Base-by-base conservation (phyloP, 768 basidiomycete genomes). In the Agaricus subrufescens region DNA sequence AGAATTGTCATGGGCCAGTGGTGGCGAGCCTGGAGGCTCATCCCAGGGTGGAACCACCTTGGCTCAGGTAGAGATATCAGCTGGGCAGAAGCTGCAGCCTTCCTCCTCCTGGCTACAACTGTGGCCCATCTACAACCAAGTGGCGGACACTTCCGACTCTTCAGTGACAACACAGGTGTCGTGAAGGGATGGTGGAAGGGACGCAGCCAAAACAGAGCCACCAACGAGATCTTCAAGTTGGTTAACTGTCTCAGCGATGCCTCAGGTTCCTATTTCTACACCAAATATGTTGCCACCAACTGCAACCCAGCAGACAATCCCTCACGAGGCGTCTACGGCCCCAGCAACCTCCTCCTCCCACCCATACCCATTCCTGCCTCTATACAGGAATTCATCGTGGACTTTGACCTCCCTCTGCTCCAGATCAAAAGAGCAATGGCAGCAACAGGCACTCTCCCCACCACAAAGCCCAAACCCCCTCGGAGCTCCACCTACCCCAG, bases 21-120 rank as follows among this genome's bases (percentile, higher is more conserved):
- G 11, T 26, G 11, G 31, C 31, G 31, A 31, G 31, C 31, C 4
- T 74, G 69, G 66, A 19, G 46, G 0, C 67, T 74, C 8, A 8
- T 47, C 26, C 46, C 60, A 1, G 63, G 60, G 0, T 73, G 71
- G 73, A 31, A 63, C 1, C 27, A 23, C 4, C 45, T 4, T 9
- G 15, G 45, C 6, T 52, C 62, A 27, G 45, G 64, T 0, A 50
- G 65, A 1, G 72, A 78, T 60, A 79, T 79, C 54, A 62, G 63
- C 0, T 81, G 78, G 76, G 76, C 75, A 0, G 75, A 81, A 57
- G 73, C 71, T 0, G 55, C 77, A 6, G 71, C 71, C 1, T 71
- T 80, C 52, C 66, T 77, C 31, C 58, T 77, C 15, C 71, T 77
- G 39, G 54, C 70, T 34, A 46, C 11, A 0, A 48, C 63, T 2